A percentile compares a stretch with the other conserved stretches of the same genome.
Evolutionary conservation across 495 filamentous ascomycete species (phyloP).

Genomic region (Cenococcum geophilum): DNA sequence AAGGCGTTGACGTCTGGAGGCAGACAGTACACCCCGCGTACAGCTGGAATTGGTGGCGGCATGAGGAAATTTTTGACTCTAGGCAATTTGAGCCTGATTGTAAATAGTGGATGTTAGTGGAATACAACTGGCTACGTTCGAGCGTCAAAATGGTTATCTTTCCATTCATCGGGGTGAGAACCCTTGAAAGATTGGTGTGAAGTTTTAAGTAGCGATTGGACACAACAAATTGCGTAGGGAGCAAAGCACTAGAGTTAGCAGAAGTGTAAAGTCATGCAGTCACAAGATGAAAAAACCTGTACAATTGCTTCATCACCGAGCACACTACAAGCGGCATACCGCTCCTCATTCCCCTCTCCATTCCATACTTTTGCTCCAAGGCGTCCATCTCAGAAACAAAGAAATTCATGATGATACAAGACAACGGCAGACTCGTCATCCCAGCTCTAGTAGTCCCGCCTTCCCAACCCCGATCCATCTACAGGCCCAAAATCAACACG

Average conservation of each 20-base stretch:
- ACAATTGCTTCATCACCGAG: constrained; percentile 6
- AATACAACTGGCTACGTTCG: too few relatives aligned
- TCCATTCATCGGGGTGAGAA: not conserved
- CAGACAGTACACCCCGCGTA: not conserved
- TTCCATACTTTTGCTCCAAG: too few relatives aligned
- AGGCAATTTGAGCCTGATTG: too few relatives aligned
- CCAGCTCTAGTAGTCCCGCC: not conserved
- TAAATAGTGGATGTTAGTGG: too few relatives aligned
- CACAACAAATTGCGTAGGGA: too few relatives aligned
- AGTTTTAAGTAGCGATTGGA: not conserved
- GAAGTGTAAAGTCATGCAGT: not conserved
- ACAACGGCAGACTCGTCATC: not conserved
- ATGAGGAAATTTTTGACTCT: not conserved
- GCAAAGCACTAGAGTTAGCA: too few relatives aligned
- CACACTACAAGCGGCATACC: constrained; percentile 7
- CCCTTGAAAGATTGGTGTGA: not conserved
- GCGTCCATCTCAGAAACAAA: not conserved
- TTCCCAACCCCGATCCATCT: not conserved
- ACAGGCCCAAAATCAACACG: not conserved
- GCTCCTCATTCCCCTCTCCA: not conserved
- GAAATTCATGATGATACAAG: constrained; percentile 9
- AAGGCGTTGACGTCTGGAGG: not conserved
- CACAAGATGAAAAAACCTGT: not conserved
- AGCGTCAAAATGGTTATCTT: too few relatives aligned
- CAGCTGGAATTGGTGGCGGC: not conserved